A percentile compares a stretch with the other conserved stretches of the same genome.
Evolutionary conservation across 2,329 filamentous ascomycete species (phyloP).

Genomic region (Bimuria novae-zelandiae): DNA sequence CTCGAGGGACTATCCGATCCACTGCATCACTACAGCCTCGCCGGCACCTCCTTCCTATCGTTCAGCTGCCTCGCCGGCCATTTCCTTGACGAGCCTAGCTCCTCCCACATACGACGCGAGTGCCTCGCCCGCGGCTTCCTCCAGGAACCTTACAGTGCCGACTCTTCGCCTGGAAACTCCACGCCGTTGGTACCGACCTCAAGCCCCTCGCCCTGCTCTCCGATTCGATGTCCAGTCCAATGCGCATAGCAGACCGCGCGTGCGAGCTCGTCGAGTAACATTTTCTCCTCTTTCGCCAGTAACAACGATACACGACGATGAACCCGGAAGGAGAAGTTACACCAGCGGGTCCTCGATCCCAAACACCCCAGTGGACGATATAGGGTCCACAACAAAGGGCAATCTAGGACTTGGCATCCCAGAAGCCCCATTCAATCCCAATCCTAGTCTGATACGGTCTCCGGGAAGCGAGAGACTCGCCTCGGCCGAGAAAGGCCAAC

Average conservation of each 20-base stretch:
- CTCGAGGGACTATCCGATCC: conserved; percentile 16
- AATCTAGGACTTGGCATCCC: neutral
- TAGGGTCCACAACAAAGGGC: neutral
- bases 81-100: conserved; percentile 1
- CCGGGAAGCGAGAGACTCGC: conserved; percentile 1
- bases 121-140: conserved; percentile 7
- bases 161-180: conserved; percentile 10
- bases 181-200: conserved; percentile 8
- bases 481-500: conserved; percentile 3
- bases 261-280: conserved; percentile 9
- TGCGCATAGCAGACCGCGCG: conserved; percentile 3
- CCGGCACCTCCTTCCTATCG: conserved; percentile 8
- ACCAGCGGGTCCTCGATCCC: conserved; percentile 7
- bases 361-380: conserved; percentile 6
- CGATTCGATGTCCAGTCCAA: conserved; percentile 6
- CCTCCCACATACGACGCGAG: conserved; percentile 20
- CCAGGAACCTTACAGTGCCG: conserved; percentile 10
- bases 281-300: conserved; percentile 9
- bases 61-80: neutral
- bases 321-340: conserved; percentile 3
- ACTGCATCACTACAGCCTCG: conserved; percentile 10
- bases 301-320: conserved; percentile 4
- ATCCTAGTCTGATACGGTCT: conserved; percentile 6
- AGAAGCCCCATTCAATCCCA: conserved; percentile 3
- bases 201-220: conserved; percentile 12